These are phyloP conservation scores for Volvariella surrecta DNA, from an alignment of 1,284 basidiomycete species.

Conservation along the genomic window DNA sequence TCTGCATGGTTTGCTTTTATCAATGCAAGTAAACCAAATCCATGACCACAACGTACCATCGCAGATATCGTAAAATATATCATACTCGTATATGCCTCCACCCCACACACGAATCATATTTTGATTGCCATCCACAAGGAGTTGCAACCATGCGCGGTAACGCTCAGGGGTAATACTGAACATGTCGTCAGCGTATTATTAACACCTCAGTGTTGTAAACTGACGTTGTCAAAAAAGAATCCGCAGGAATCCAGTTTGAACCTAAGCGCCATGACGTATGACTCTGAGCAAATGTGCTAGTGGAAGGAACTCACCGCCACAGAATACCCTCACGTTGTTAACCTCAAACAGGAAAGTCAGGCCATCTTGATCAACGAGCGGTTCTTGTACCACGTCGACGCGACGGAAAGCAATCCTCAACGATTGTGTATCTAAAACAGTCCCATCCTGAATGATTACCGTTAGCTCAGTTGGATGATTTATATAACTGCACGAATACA, in stretches of 20 bases:
- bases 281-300: neutral
- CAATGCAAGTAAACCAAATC: conserved; percentile 3
- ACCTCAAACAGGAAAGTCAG: conserved; percentile 83
- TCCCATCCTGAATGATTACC: conserved; percentile 30
- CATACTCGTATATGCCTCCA: conserved; percentile 75
- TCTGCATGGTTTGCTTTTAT: conserved; percentile 28
- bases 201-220: conserved; percentile 13
- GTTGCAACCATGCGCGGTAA: conserved; percentile 65
- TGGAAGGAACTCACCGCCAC: conserved; percentile 47
- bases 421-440: conserved; percentile 38
- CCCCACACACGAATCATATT: conserved; percentile 84
- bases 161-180: conserved; percentile 42
- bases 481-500: no score
- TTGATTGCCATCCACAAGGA: conserved; percentile 74
- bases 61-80: conserved; percentile 73
- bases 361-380: conserved; percentile 64
- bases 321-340: conserved; percentile 83
- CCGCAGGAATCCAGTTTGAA: conserved; percentile 91
- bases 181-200: neutral
- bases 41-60: conserved; percentile 46
- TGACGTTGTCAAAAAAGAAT: conserved; percentile 78
- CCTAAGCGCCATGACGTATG: conserved; percentile 28
- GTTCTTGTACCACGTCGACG: conserved; percentile 66
- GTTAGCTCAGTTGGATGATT: conserved; percentile 1
- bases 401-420: conserved; percentile 72